A percentile compares a stretch with the other conserved stretches of the same genome.
phyloP scores from a whole-genome alignment of 1,284 basidiomycete genomes.

The Papiliotrema flavescens region DNA sequence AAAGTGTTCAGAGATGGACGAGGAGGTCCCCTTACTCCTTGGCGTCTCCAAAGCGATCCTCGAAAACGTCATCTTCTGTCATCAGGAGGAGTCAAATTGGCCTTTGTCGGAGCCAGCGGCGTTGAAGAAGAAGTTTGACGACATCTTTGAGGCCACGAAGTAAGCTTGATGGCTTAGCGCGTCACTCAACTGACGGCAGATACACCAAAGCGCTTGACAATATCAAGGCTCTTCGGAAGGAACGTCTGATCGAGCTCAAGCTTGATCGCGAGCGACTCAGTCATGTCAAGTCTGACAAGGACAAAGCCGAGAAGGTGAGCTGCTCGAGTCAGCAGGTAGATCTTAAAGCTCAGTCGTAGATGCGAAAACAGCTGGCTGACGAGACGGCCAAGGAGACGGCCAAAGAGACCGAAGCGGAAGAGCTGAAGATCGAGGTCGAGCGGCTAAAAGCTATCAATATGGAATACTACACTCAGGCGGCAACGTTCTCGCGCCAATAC shows the following conservation, averaged over 20 bases:
- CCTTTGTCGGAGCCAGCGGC: slow-evolving; percentile 85
- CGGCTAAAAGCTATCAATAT: slow-evolving; percentile 69
- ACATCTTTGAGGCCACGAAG: slow-evolving; percentile 98
- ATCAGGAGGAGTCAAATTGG: slow-evolving; percentile 99
- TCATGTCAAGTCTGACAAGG: slow-evolving; percentile 76
- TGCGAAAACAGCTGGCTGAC: slow-evolving; percentile 49
- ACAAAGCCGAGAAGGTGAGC: slow-evolving; percentile 67
- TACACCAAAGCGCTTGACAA: slow-evolving; percentile 96
- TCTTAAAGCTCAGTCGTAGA: slow-evolving; percentile 20
- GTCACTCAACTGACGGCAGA: slow-evolving; percentile 51
- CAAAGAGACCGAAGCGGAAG: slow-evolving; percentile 72
- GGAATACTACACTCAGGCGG: slow-evolving; percentile 75
- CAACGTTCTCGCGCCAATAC: slow-evolving; percentile 80
- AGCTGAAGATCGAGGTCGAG: slow-evolving; percentile 65
- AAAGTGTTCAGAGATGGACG: slow-evolving; percentile 93
- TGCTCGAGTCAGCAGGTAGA: background rate
- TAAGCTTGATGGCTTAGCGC: slow-evolving; percentile 43
- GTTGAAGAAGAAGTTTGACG: slow-evolving; percentile 98
- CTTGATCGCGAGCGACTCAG: slow-evolving; percentile 83
- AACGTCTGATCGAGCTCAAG: slow-evolving; percentile 84
- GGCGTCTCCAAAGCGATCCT: slow-evolving; percentile 96
- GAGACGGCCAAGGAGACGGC: slow-evolving; percentile 64
- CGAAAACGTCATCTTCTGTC: slow-evolving; percentile 99
- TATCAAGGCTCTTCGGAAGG: slow-evolving; percentile 86
- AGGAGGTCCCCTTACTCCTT: slow-evolving; percentile 86